Evolutionary conservation across 805 yeast genomes (phyloP), one percentile per base, ranked within the genome.

Genomic region (Candida sanyiensis): DNA sequence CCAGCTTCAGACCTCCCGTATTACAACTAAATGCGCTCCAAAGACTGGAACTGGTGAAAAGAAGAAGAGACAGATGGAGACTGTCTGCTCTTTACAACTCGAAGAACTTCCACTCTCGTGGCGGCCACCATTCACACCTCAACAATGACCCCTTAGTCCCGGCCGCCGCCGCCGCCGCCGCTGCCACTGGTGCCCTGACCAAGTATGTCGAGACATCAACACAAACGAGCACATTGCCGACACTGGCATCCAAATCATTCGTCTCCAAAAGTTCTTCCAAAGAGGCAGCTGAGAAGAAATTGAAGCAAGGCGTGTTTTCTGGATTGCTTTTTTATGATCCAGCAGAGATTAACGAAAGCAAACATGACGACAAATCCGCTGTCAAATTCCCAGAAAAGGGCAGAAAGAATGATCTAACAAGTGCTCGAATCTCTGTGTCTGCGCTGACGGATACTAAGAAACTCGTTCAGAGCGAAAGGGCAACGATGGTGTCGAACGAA

Each of bases 1-100:
- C 18, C 18, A 19, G 15, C 17, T 33, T 21, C 23, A 73, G 62
- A 61, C 76, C 37, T 5, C 56, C 57, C 7, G 43, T 53, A 33
- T 50, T 55, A 41, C 52, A 50, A 3, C 32, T 55, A 3, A 40
- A 47, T 19, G 58, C 59, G 6, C 33, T 45, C 2, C 57, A 55
- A 31, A 37, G 59, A 19, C 48, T 55, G n/a, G 50, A 44, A 18
- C 40, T 55, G 18, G 30, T 51, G 22, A 51, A 48, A 24, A 30
- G 8, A 22, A 52, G 51, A 48, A 51, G 49, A 35, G 57, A 51
- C 32, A 46, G 33, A 32, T 55, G 59, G 59, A 51, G 58, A 40
- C 47, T 46, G 32, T 49, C 58, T 6, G 39, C 44, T 5, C 29
- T 52, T 1, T 55, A 55, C 37, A 47, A 46, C 16, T 29, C 48